Conservation (phyloP, 2,329 filamentous ascomycete genomes). For the Plenodomus biglobosus region DNA sequence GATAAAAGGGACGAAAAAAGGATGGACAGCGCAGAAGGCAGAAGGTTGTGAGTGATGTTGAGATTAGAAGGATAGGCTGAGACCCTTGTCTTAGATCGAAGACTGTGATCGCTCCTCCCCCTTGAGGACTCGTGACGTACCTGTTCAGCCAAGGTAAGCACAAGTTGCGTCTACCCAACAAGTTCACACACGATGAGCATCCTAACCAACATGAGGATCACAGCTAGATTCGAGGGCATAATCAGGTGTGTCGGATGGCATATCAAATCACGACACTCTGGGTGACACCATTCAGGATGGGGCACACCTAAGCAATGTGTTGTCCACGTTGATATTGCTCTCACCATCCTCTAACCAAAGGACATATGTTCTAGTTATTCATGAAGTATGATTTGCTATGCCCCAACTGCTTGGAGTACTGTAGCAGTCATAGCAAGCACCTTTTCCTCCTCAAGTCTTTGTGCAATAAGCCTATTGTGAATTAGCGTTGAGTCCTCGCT, state of each 20-base stretch:
- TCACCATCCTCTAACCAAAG: neutral
- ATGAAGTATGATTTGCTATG: neutral
- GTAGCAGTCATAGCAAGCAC: slow-evolving; percentile 45
- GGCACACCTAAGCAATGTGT: no score
- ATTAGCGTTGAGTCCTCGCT: neutral
- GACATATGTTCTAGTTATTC: neutral
- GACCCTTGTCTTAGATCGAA: no score
- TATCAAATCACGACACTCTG: no score
- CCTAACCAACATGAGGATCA: no score
- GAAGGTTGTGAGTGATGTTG: no score
- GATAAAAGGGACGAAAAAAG: slow-evolving; percentile 4
- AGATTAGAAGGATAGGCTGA: no score
- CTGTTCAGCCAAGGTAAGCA: neutral
- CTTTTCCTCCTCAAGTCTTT: slow-evolving; percentile 48
- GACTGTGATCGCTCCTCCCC: neutral
- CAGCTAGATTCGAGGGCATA: no score
- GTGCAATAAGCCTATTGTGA: slow-evolving; percentile 37
- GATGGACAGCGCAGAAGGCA: slow-evolving; percentile 11
- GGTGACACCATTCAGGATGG: no score
- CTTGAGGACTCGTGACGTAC: neutral
- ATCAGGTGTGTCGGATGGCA: no score
- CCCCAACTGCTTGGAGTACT: slow-evolving; percentile 34
- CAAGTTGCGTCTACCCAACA: slow-evolving; percentile 2
- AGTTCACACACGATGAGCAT: neutral
- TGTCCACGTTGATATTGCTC: neutral